phyloP scores from a whole-genome alignment of 805 yeast genomes.

The Candida oleophila region DNA sequence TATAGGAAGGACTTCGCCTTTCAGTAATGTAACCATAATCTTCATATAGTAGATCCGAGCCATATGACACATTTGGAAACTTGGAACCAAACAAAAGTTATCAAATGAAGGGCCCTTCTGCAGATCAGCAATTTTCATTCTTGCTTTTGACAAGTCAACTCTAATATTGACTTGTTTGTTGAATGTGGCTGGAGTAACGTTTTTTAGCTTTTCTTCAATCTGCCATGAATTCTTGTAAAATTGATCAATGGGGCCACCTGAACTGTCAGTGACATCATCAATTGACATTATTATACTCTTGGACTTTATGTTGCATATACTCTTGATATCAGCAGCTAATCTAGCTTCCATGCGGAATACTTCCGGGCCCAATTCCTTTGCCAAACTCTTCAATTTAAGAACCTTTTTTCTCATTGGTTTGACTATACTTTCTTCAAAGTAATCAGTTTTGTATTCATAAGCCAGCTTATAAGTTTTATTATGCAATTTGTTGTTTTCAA shows the following conservation, averaged over 20 bases:
- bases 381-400: constrained; percentile 16
- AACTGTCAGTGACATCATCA: constrained; percentile 13
- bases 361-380: constrained; percentile 20
- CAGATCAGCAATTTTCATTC: constrained; percentile 13
- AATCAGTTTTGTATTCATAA: constrained; percentile 20
- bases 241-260: not conserved
- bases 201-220: constrained; percentile 3
- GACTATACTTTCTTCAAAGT: constrained; percentile 22
- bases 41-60: constrained; percentile 28
- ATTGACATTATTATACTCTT: constrained; percentile 25
- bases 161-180: constrained; percentile 13
- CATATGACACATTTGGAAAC: constrained; percentile 35
- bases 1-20: constrained; percentile 1
- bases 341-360: constrained; percentile 27
- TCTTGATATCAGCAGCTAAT: constrained; percentile 28
- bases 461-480: constrained; percentile 15
- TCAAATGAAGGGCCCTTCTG: constrained; percentile 16
- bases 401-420: constrained; percentile 20
- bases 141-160: constrained; percentile 13
- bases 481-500: constrained; percentile 9
- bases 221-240: constrained; percentile 6
- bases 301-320: constrained; percentile 24
- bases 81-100: constrained; percentile 32
- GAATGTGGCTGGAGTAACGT: constrained; percentile 7
- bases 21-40: not conserved